These are phyloP conservation scores for Kalanchoe fedtschenkoi DNA, from an alignment of 164 flowering plant species.

Conservation along the genomic window DNA sequence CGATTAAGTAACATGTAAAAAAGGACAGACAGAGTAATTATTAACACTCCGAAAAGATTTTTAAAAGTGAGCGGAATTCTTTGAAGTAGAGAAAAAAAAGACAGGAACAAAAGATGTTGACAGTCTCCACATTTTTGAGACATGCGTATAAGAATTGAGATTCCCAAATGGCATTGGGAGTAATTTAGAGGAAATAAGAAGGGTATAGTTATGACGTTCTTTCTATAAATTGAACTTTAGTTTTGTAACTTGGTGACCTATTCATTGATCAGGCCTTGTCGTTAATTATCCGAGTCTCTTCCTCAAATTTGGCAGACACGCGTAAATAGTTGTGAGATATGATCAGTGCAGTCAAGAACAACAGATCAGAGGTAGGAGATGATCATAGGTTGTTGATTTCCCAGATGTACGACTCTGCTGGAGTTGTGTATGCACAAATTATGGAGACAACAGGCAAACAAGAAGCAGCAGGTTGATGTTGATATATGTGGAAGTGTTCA, in stretches of 20 bases:
- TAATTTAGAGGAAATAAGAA: neutral
- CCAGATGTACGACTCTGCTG: neutral
- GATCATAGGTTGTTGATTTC: neutral
- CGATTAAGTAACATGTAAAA: too few species aligned
- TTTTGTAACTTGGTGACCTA: neutral
- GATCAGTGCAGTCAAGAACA: neutral
- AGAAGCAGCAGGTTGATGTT: neutral
- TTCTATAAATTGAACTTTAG: conserved; percentile 1
- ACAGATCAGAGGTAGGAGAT: conserved; percentile 1
- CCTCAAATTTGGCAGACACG: too few species aligned
- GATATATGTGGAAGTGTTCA: too few species aligned
- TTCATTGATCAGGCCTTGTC: neutral
- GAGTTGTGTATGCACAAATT: conserved; percentile 1
- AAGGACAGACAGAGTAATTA: too few species aligned
- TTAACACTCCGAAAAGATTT: too few species aligned
- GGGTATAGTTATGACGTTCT: neutral
- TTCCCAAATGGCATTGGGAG: neutral
- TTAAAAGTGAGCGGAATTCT: too few species aligned
- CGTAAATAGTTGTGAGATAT: too few species aligned
- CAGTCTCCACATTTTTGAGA: too few species aligned
- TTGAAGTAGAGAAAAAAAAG: too few species aligned
- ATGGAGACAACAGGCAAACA: neutral
- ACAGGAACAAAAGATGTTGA: too few species aligned
- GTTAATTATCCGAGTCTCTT: neutral
- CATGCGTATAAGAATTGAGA: too few species aligned